Conservation (phyloP, 1,284 basidiomycete species). For the Moesziomyces globuligerus region DNA sequence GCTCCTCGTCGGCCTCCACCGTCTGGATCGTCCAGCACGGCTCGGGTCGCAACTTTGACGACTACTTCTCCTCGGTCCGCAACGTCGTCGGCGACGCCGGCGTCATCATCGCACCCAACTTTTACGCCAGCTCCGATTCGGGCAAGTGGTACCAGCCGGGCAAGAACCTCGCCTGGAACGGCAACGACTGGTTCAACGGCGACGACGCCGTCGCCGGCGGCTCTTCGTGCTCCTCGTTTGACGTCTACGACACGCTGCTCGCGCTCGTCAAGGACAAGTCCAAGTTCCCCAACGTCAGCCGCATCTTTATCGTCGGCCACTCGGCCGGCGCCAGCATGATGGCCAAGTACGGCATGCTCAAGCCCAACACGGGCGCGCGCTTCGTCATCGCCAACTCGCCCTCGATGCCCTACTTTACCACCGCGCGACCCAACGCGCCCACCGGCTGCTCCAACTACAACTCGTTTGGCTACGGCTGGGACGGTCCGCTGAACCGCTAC, state of each 20-base stretch:
- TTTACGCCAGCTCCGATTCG: constrained; percentile 22
- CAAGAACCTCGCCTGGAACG: constrained; percentile 25
- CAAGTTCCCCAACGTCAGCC: constrained; percentile 38
- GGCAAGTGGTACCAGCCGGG: constrained; percentile 27
- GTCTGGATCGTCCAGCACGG: constrained; percentile 52
- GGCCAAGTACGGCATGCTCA: constrained; percentile 41
- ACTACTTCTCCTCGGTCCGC: constrained; percentile 40
- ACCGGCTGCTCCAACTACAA: constrained; percentile 15
- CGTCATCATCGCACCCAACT: constrained; percentile 38
- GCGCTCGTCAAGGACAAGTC: constrained; percentile 20
- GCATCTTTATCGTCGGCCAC: constrained; percentile 45
- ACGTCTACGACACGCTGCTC: constrained; percentile 47
- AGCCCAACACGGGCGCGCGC: constrained; percentile 8
- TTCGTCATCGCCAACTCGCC: constrained; percentile 51
- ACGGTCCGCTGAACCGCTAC: constrained; percentile 20
- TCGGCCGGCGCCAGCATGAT: constrained; percentile 45
- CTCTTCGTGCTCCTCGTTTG: constrained; percentile 37
- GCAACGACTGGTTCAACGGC: constrained; percentile 29
- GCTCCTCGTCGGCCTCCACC: constrained; percentile 12
- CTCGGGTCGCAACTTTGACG: constrained; percentile 37
- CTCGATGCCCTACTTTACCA: constrained; percentile 52
- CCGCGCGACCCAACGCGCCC: constrained; percentile 23
- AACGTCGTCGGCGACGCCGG: constrained; percentile 36
- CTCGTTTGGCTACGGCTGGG: constrained; percentile 43
- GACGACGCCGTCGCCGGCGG: constrained; percentile 29